These are phyloP conservation scores for Haplosporangium gracile DNA, from an alignment of 192 early-diverging fungal genomes.

Conservation along the genomic window DNA sequence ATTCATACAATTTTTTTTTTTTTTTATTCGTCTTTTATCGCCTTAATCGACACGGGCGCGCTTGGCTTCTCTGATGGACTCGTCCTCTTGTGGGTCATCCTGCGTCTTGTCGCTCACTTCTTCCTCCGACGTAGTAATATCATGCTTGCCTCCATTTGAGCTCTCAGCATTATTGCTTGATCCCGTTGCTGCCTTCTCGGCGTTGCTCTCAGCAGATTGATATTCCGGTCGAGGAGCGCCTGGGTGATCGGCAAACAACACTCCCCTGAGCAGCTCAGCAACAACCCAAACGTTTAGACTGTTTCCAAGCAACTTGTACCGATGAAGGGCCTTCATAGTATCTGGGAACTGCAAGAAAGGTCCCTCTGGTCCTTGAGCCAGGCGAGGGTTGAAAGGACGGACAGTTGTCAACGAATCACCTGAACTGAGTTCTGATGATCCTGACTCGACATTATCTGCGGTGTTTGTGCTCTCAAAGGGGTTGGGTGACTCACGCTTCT, in stretches of 20 bases:
- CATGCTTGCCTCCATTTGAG: not conserved
- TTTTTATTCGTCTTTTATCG: not conserved
- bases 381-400: conserved; percentile 17
- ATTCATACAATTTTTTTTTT: not conserved
- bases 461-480: not conserved
- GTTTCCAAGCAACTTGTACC: conserved; percentile 89
- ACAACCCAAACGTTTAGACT: conserved; percentile 89
- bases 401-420: conserved; percentile 16
- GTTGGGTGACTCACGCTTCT: not conserved
- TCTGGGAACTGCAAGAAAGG: conserved; percentile 76
- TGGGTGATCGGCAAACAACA: conserved; percentile 64
- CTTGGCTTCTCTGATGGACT: not conserved
- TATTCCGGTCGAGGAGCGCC: conserved; percentile 32
- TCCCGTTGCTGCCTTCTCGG: not conserved
- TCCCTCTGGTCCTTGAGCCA: conserved; percentile 28
- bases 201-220: not conserved
- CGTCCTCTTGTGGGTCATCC: not conserved
- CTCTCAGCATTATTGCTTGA: not conserved
- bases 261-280: conserved; percentile 76
- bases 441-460: not conserved
- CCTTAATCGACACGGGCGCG: not conserved
- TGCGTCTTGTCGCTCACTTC: not conserved
- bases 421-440: not conserved
- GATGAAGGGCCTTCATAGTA: conserved; percentile 71
- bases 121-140: not conserved